A percentile compares a stretch with the other conserved stretches of the same genome.
Evolutionary conservation across 495 filamentous ascomycete genomes (phyloP).

Genomic region (Penicillium subrubescens): DNA sequence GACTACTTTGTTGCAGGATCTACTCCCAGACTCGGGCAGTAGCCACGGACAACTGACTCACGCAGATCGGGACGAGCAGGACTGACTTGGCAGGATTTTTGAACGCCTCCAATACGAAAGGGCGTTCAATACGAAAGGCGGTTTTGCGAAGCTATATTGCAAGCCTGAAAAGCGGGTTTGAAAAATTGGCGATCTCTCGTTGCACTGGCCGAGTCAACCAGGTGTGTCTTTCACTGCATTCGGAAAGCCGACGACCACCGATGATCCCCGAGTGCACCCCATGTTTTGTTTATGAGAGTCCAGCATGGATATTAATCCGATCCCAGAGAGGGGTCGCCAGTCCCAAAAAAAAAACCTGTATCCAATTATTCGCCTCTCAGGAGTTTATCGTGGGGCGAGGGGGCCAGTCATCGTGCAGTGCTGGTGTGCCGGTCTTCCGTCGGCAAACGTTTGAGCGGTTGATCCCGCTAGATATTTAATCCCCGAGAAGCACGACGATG

Average conservation of each 20-base stretch:
- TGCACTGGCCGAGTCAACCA: constrained; percentile 7
- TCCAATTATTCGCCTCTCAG: not conserved
- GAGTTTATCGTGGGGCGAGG: constrained; percentile 10
- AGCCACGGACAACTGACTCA: not conserved
- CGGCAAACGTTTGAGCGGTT: constrained; percentile 20
- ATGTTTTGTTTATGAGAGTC: not conserved
- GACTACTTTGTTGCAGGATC: not conserved
- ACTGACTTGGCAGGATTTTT: not conserved
- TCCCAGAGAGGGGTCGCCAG: constrained; percentile 6
- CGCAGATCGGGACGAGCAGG: not conserved
- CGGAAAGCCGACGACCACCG: constrained; percentile 27
- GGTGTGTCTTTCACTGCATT: constrained; percentile 9
- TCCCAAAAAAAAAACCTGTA: not conserved
- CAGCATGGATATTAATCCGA: constrained; percentile 23
- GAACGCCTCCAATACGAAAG: not conserved
- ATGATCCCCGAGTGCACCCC: constrained; percentile 17
- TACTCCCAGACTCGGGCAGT: not conserved
- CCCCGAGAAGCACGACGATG: not conserved
- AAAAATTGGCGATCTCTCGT: not conserved
- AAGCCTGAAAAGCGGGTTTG: constrained; percentile 1
- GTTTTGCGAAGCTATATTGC: not conserved
- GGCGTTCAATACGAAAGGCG: no score
- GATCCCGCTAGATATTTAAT: constrained; percentile 5
- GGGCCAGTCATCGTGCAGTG: constrained; percentile 25
- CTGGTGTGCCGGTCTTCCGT: constrained; percentile 27